These are phyloP conservation scores for Fusarium fracticaudum DNA, from an alignment of 2,329 filamentous ascomycete genomes.

Conservation along the genomic window DNA sequence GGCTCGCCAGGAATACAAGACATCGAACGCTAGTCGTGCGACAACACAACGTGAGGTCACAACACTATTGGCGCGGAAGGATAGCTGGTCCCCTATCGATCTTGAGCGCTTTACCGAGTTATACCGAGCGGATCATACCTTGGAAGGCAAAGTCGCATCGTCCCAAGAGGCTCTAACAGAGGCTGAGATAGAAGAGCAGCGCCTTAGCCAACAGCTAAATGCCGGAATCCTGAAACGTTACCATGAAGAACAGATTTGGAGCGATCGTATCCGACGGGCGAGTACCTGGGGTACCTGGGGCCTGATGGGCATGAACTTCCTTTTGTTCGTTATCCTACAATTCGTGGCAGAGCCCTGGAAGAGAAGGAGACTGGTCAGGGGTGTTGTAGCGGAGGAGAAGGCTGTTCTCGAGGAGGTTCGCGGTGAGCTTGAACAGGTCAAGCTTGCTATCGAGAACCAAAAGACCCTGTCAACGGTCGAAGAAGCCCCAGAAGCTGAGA, in stretches of 20 bases:
- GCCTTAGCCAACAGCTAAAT: conserved; percentile 78
- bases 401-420: conserved; percentile 61
- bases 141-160: conserved; percentile 83
- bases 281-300: conserved; percentile 99
- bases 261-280: conserved; percentile 94
- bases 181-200: conserved; percentile 83
- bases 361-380: conserved; percentile 79
- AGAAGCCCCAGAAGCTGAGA: conserved; percentile 2
- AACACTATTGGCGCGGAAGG: conserved; percentile 90
- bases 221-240: conserved; percentile 89
- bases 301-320: conserved; percentile 94
- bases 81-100: conserved; percentile 86
- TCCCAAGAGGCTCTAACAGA: conserved; percentile 77
- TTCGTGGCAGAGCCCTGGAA: conserved; percentile 95
- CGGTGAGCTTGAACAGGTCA: conserved; percentile 51
- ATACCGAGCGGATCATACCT: conserved; percentile 91
- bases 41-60: conserved; percentile 95
- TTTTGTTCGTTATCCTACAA: conserved; percentile 87
- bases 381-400: conserved; percentile 83
- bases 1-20: conserved; percentile 80
- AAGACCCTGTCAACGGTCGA: conserved; percentile 29
- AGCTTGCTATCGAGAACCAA: conserved; percentile 43
- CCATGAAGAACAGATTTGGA: conserved; percentile 99
- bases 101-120: conserved; percentile 94
- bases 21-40: conserved; percentile 85